Conservation (phyloP, 331 rosid genomes). For the Telfairia occidentalis region DNA sequence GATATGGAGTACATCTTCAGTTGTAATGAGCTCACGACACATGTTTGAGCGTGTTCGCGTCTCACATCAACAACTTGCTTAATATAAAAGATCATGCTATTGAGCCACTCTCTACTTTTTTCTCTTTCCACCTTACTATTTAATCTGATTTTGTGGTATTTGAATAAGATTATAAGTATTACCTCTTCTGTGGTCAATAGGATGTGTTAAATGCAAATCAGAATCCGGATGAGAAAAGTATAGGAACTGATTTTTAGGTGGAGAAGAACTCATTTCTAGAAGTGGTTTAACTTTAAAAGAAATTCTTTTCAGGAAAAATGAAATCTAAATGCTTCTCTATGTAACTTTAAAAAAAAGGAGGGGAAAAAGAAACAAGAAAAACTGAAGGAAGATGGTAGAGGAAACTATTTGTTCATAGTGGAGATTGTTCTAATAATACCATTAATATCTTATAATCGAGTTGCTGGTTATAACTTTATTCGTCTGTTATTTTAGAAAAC, state of each 20-base stretch:
- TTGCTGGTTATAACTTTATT: background rate
- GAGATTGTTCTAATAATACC: background rate
- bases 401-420: background rate
- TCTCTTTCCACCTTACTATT: background rate
- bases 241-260: background rate
- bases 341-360: background rate
- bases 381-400: background rate
- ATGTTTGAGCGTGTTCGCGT: background rate
- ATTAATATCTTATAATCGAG: background rate
- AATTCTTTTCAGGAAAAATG: background rate
- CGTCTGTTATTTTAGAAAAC: background rate
- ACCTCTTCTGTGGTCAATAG: background rate
- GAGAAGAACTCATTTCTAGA: background rate
- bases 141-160: background rate
- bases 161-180: background rate
- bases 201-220: background rate
- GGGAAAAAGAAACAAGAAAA: background rate
- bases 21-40: background rate
- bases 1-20: background rate
- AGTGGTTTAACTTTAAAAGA: background rate
- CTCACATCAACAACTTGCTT: background rate
- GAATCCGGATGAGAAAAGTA: background rate
- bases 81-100: background rate
- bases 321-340: background rate
- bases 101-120: background rate